Conservation (phyloP, 331 rosid genomes). For the Rhamnella rubrinervis region DNA sequence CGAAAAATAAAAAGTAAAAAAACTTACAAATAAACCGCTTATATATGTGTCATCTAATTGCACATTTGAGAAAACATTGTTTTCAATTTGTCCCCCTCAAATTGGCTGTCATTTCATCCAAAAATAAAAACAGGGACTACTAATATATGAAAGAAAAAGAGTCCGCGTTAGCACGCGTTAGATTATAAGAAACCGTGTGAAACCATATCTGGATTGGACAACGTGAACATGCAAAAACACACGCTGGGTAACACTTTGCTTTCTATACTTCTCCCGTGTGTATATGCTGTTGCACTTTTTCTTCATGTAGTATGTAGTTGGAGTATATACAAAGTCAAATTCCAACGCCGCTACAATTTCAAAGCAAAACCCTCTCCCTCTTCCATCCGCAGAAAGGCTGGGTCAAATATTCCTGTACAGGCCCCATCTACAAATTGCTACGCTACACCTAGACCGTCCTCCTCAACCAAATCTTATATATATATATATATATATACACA, state of each 20-base stretch:
- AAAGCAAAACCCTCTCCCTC: conserved; percentile 8
- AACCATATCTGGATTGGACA: neutral
- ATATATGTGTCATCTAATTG: neutral
- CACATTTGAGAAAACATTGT: neutral
- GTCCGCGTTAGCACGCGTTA: conserved; percentile 31
- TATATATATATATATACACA: conserved; percentile 27
- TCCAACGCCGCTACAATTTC: conserved; percentile 29
- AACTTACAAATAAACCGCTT: neutral
- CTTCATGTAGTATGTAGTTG: conserved; percentile 12
- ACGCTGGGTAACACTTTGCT: neutral
- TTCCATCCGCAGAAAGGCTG: neutral
- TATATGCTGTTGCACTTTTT: conserved; percentile 13
- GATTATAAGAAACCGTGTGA: conserved; percentile 38
- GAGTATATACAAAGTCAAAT: conserved; percentile 44
- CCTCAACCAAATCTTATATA: neutral
- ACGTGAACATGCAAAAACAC: conserved; percentile 26
- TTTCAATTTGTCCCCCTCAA: neutral
- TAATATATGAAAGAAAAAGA: neutral
- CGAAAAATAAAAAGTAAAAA: neutral
- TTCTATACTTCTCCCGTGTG: too few relatives aligned
- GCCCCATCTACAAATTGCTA: conserved; percentile 28
- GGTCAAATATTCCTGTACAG: conserved; percentile 40
- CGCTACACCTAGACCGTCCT: conserved; percentile 46
- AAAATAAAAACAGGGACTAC: neutral
- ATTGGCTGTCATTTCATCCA: conserved; percentile 20